These are phyloP conservation scores for Magnolia sinica DNA, from an alignment of 164 flowering plant species.

Conservation along the genomic window DNA sequence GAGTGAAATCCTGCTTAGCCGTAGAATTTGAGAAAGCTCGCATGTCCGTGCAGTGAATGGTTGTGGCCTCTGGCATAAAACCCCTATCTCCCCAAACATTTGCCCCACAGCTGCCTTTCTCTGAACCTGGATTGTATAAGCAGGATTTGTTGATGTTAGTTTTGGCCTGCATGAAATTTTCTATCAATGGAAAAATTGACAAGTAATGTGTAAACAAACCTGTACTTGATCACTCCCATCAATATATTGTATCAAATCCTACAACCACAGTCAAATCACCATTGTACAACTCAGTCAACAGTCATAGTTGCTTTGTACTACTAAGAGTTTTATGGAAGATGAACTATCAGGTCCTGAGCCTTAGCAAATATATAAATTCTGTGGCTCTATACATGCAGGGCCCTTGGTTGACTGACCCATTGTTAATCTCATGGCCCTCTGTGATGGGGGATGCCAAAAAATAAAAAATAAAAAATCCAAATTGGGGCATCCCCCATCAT, in stretches of 20 bases:
- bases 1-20: slow-evolving; percentile 55
- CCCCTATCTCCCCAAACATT: slow-evolving; percentile 80
- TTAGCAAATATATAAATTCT: no score
- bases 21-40: slow-evolving; percentile 72
- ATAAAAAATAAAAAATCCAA: no score
- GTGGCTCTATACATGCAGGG: no score
- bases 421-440: no score
- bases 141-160: slow-evolving; percentile 5
- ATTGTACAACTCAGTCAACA: background rate
- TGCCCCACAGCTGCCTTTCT: slow-evolving; percentile 59
- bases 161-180: background rate
- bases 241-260: slow-evolving; percentile 46
- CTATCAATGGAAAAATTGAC: background rate
- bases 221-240: slow-evolving; percentile 53
- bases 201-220: background rate
- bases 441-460: no score
- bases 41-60: slow-evolving; percentile 71
- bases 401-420: no score
- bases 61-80: slow-evolving; percentile 70
- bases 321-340: background rate
- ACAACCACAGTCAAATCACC: slow-evolving; percentile 25
- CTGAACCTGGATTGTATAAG: slow-evolving; percentile 31
- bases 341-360: background rate
- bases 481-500: no score
- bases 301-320: background rate